Conservation (phyloP, 2,329 filamentous ascomycete genomes). For the Phialemoniopsis sp. region DNA sequence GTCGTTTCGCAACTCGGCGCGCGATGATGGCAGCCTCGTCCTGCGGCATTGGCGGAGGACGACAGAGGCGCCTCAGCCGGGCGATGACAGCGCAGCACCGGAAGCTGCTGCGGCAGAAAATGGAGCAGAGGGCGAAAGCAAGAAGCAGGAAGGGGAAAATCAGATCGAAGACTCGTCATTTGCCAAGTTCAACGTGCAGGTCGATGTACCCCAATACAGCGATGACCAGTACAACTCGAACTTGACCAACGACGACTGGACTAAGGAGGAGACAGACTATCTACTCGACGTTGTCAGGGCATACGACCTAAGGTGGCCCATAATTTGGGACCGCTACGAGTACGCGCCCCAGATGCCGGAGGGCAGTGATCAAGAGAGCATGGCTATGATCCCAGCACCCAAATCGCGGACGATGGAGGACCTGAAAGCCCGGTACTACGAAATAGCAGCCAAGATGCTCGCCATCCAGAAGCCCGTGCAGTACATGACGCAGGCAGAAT, state of each 20-base stretch:
- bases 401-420: constrained; percentile 76
- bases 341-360: constrained; percentile 48
- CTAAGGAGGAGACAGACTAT: constrained; percentile 91
- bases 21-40: constrained; percentile 61
- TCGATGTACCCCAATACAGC: constrained; percentile 75
- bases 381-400: constrained; percentile 48
- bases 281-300: constrained; percentile 70
- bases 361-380: constrained; percentile 41
- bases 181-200: constrained; percentile 82
- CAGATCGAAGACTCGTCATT: constrained; percentile 60
- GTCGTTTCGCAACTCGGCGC: constrained; percentile 74
- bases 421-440: constrained; percentile 87
- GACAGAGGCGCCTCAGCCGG: constrained; percentile 25
- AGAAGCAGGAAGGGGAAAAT: constrained; percentile 16
- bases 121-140: constrained; percentile 26
- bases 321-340: constrained; percentile 92
- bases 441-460: constrained; percentile 79
- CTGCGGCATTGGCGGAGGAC: constrained; percentile 79
- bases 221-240: constrained; percentile 81
- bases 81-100: too few species aligned
- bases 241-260: constrained; percentile 75
- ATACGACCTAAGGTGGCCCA: constrained; percentile 83
- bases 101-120: too few species aligned
- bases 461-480: constrained; percentile 73
- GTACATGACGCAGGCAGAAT: constrained; percentile 85